Base-by-base conservation (phyloP, 768 basidiomycete genomes). In the Pulveroboletus sp. region DNA sequence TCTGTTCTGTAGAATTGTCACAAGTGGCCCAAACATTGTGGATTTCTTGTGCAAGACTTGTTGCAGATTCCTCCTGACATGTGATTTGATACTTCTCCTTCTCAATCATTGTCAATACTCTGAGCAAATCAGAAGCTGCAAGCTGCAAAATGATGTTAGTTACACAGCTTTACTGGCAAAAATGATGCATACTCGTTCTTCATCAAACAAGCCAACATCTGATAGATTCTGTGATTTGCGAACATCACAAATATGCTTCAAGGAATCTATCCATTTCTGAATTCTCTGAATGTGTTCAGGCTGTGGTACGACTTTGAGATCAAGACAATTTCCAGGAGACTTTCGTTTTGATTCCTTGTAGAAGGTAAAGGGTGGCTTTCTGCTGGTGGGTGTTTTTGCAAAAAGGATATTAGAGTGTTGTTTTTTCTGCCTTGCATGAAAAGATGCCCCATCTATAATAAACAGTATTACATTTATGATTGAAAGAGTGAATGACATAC, bases 41-140 rank as follows among this genome's bases (percentile, higher is more conserved):
- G 16, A 68, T 45, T 22, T 27, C 19, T 5, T 42, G n/a, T 20
- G 43, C 30, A 22, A 68, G 54, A 5, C 23, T 22, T 41, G 56
- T 39, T 5, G 22, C 23, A 6, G 44, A 17, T 16, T 55, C 53
- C 26, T 69, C 53, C 6, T 52, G 36, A 13, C 19, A 5, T 38
- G 65, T 63, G 44, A 61, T 32, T 34, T 35, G 20, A 29, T 68
- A 39, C 34, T 60, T 68, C 5, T 53, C 11, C 10, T 45, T 29
- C 14, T 68, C 51, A 24, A 68, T 62, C 1, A 66, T 45, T 30
- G 37, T 45, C 22, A 69, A 19, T 0, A 68, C 6, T 1, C 38
- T 11, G 13, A 68, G 47, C 44, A 68, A 23, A 20, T 55, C 24
- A 32, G 51, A 26, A n/a, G 17, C 26, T 17, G 44, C n/a, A n/a